Conservation (phyloP, 2,329 filamentous ascomycete species). For the Drechslera avenae region DNA sequence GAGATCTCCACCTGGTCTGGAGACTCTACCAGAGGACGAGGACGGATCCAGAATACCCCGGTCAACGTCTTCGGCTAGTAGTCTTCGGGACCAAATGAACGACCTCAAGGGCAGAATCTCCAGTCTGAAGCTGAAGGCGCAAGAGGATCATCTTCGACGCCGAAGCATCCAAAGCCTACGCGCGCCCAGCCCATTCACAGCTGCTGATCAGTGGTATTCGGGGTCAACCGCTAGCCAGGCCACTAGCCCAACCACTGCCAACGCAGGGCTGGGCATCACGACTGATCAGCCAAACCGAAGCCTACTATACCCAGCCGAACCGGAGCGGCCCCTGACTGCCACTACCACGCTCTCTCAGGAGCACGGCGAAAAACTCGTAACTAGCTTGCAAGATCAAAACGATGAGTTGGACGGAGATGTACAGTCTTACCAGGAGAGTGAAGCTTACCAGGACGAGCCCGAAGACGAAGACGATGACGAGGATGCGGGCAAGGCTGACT, state of each 20-base stretch:
- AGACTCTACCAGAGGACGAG: slow-evolving; percentile 51
- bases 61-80: slow-evolving; percentile 72
- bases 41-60: slow-evolving; percentile 57
- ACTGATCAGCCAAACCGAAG: slow-evolving; percentile 31
- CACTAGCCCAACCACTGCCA: slow-evolving; percentile 29
- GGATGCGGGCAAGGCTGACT: slow-evolving; percentile 49
- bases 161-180: slow-evolving; percentile 77
- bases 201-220: slow-evolving; percentile 66
- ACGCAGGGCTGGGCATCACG: slow-evolving; percentile 39
- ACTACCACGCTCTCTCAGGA: slow-evolving; percentile 24
- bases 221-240: slow-evolving; percentile 43
- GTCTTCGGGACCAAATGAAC: slow-evolving; percentile 82
- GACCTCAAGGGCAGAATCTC: slow-evolving; percentile 86
- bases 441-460: slow-evolving; percentile 28
- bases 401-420: slow-evolving; percentile 1
- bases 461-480: slow-evolving; percentile 34
- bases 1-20: slow-evolving; percentile 44
- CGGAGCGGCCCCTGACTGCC: slow-evolving; percentile 11
- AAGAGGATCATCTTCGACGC: slow-evolving; percentile 77
- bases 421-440: slow-evolving; percentile 29
- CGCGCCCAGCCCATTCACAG: slow-evolving; percentile 78
- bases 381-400: slow-evolving; percentile 5
- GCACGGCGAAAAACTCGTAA: slow-evolving; percentile 25
- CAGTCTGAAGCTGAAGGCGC: slow-evolving; percentile 74
- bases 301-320: slow-evolving; percentile 25